Percentiles rank a stretch among this genome's conserved stretches.
These are phyloP conservation scores for Dioszegia aurantiaca DNA, from an alignment of 768 basidiomycete species.

Conservation along the genomic window DNA sequence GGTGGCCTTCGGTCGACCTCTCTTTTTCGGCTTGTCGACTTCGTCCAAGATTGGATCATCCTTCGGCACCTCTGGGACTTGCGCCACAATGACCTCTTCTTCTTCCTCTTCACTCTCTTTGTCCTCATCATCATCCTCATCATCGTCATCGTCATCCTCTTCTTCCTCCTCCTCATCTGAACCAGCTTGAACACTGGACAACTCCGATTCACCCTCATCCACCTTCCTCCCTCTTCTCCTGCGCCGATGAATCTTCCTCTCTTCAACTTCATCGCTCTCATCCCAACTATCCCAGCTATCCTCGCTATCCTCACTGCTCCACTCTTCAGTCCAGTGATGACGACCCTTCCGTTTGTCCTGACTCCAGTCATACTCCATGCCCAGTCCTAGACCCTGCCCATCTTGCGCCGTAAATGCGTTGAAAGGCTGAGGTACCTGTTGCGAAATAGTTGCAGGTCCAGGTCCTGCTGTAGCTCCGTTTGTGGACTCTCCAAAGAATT, in stretches of 20 bases:
- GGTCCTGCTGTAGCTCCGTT: constrained; percentile 22
- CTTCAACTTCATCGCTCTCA: constrained; percentile 23
- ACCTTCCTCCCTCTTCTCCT: constrained; percentile 8
- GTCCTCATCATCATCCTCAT: constrained; percentile 5
- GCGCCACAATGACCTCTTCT: background rate
- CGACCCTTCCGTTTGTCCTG: constrained; percentile 12
- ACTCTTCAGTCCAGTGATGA: constrained; percentile 12
- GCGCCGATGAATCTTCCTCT: constrained; percentile 12
- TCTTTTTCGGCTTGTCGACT: constrained; percentile 11
- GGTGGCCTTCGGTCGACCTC: constrained; percentile 2
- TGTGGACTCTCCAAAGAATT: constrained; percentile 40
- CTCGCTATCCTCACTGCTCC: constrained; percentile 20
- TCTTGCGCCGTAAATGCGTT: constrained; percentile 43
- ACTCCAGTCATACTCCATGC: constrained; percentile 15
- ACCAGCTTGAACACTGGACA: constrained; percentile 14
- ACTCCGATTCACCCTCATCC: constrained; percentile 14
- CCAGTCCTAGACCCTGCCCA: constrained; percentile 35
- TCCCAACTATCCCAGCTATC: constrained; percentile 18
- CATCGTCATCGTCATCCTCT: constrained; percentile 16
- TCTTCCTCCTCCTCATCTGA: constrained; percentile 11
- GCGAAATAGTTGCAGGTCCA: constrained; percentile 33
- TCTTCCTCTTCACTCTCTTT: constrained; percentile 1
- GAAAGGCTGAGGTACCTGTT: constrained; percentile 34
- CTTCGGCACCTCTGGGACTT: background rate
- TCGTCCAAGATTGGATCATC: constrained; percentile 1